Percentiles rank a stretch among this genome's conserved stretches.
Evolutionary conservation across 2,329 filamentous ascomycete species (phyloP).

Genomic region (Ascochyta koolunga): DNA sequence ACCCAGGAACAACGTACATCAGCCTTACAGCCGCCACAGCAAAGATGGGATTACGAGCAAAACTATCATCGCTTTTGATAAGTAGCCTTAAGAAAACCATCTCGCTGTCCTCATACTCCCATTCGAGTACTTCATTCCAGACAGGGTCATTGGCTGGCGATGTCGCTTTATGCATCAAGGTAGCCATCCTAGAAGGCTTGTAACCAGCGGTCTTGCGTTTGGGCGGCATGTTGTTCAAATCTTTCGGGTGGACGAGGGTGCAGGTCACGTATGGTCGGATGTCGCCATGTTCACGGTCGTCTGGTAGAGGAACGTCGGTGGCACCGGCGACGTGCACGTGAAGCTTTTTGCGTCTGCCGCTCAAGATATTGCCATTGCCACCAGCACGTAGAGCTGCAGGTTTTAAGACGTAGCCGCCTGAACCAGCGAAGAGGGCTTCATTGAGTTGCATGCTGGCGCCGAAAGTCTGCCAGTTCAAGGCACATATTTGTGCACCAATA

Average conservation of each 20-base stretch:
- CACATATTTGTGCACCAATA: constrained; percentile 71
- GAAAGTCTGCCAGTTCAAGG: constrained; percentile 73
- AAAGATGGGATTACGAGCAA: constrained; percentile 66
- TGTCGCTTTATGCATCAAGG: constrained; percentile 64
- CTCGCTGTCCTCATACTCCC: constrained; percentile 72
- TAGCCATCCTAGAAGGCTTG: constrained; percentile 64
- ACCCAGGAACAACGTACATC: constrained; percentile 61
- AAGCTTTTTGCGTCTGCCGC: constrained; percentile 56
- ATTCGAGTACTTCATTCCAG: constrained; percentile 70
- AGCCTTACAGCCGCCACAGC: constrained; percentile 67
- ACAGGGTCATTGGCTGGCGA: constrained; percentile 65
- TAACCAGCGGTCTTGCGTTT: constrained; percentile 69
- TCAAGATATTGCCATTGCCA: constrained; percentile 58
- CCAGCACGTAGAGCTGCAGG: constrained; percentile 64
- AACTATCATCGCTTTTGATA: constrained; percentile 71
- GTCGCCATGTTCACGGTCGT: constrained; percentile 53
- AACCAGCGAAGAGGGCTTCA: constrained; percentile 69
- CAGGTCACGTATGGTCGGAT: constrained; percentile 71
- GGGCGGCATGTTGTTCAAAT: constrained; percentile 54
- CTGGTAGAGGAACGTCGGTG: constrained; percentile 63
- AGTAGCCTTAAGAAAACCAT: constrained; percentile 68
- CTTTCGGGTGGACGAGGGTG: constrained; percentile 65
- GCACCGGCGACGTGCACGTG: constrained; percentile 67
- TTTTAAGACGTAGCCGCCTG: constrained; percentile 70
- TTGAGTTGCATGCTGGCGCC: constrained; percentile 71